Base-by-base conservation (phyloP, 345 rosid species). In the Erysimum cheiranthoides region DNA sequence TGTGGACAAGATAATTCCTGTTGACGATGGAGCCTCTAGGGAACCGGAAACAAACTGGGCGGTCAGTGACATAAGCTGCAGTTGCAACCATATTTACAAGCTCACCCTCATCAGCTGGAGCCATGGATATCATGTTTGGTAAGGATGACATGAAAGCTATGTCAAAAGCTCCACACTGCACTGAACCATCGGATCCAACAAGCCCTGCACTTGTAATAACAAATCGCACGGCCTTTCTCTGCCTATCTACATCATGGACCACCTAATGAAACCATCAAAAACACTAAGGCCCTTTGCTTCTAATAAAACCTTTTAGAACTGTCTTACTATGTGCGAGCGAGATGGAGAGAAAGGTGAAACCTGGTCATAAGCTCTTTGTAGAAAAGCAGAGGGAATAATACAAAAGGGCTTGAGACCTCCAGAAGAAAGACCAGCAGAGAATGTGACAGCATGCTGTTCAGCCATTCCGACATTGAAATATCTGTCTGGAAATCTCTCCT, bases 61-160 rank as follows among this genome's bases (percentile, higher is more conserved):
- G 88, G 84, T 91, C 97, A 80, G 89, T 74, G 53, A 87, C 70
- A 32, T 64, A 43, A 76, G 81, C 89, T 40, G 97, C 97, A 70
- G 96, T 94, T 38, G 96, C 90, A 75, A 94, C 94, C 98, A 94
- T 94, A 81, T 86, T 79, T 32, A 86, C 87, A 61, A 94, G 88
- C 86, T 90, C 95, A 68, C 88, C 89, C 82, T 91, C 98, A 34
- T 91, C 81, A 1, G 97, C 86, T 63, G 98, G 96, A 35, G 98
- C 98, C 98, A 93, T 91, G 66, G 91, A 89, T 74, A 93, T 84
- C 98, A 94, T 94, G 83, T 87, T 94, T 66, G 98, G 98, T 83
- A 94, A 85, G 47, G 90, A 94, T 73, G 98, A 88, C 97, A 94
- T 91, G 77, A 87, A 93, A 45, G 97, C 85, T 77, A 94, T 86